A percentile compares a stretch with the other conserved stretches of the same genome.
Evolutionary conservation across 2,329 filamentous ascomycete genomes (phyloP).

Genomic region (Fusarium praegraminearum): DNA sequence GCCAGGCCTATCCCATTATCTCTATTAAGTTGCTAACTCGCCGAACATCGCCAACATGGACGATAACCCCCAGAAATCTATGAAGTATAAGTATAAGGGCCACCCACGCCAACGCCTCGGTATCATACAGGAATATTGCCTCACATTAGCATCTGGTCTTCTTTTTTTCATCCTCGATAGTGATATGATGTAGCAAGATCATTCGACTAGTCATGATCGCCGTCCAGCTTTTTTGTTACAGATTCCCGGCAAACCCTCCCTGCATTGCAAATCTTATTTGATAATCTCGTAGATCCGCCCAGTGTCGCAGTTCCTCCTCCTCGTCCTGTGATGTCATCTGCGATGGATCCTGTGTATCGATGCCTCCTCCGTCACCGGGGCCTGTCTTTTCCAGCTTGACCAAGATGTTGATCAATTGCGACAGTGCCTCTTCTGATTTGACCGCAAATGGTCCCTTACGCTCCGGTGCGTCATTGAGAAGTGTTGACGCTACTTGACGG

Average conservation of each 20-base stretch:
- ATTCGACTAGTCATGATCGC: background rate
- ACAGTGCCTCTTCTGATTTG: constrained; percentile 77
- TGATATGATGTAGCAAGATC: background rate
- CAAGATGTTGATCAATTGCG: constrained; percentile 79
- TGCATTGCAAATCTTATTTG: constrained; percentile 78
- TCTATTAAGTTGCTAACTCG: constrained; percentile 1
- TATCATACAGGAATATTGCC: constrained; percentile 19
- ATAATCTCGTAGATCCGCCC: constrained; percentile 83
- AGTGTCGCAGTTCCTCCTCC: constrained; percentile 79
- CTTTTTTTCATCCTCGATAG: background rate
- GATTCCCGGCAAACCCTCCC: constrained; percentile 63
- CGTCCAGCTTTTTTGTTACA: constrained; percentile 26
- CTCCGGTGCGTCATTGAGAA: constrained; percentile 71
- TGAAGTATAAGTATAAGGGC: background rate
- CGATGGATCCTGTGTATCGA: constrained; percentile 49
- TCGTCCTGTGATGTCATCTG: constrained; percentile 70
- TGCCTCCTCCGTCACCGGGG: constrained; percentile 47
- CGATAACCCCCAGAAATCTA: background rate
- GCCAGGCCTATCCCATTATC: background rate
- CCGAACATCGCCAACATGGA: constrained; percentile 6
- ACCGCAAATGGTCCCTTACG: constrained; percentile 63
- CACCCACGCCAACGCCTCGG: background rate
- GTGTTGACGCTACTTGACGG: constrained; percentile 82
- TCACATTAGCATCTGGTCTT: background rate
- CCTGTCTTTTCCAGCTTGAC: constrained; percentile 77